Conservation (phyloP, 1,139 yeast genomes). For the Candida pseudocylindracea region DNA sequence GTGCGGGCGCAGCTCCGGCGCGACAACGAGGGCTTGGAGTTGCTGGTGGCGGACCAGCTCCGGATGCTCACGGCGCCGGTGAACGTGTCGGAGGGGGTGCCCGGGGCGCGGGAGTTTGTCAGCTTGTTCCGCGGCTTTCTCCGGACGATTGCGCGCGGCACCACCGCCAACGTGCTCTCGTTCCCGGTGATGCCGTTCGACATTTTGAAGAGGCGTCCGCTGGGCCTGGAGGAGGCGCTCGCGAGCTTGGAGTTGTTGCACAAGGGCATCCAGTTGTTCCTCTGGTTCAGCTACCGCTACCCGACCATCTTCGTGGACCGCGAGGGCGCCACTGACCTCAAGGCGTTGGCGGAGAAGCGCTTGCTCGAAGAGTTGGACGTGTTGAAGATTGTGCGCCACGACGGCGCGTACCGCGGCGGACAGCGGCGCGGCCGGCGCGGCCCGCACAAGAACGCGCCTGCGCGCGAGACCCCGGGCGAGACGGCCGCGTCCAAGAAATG, state of each 20-base stretch:
- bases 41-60: slow-evolving; percentile 27
- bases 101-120: slow-evolving; percentile 8
- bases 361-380: slow-evolving; percentile 37
- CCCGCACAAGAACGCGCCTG: too few relatives aligned
- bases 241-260: slow-evolving; percentile 47
- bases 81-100: slow-evolving; percentile 9
- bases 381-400: too few relatives aligned
- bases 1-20: slow-evolving; percentile 17
- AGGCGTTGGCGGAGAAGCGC: slow-evolving; percentile 38
- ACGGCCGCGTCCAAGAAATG: too few relatives aligned
- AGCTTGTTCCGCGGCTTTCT: slow-evolving; percentile 10
- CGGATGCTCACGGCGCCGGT: slow-evolving; percentile 40
- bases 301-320: slow-evolving; percentile 63
- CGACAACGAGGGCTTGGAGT: slow-evolving; percentile 5
- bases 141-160: slow-evolving; percentile 13
- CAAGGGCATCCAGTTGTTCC: slow-evolving; percentile 38
- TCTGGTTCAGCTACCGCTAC: slow-evolving; percentile 80
- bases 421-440: too few relatives aligned
- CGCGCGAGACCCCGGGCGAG: too few relatives aligned
- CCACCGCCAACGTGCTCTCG: slow-evolving; percentile 19
- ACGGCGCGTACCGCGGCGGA: too few relatives aligned
- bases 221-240: slow-evolving; percentile 13
- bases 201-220: slow-evolving; percentile 6
- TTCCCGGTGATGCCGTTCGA: slow-evolving; percentile 14
- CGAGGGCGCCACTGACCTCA: slow-evolving; percentile 51